Conservation (phyloP, 306 rosid genomes). For the Canavalia gladiata region DNA sequence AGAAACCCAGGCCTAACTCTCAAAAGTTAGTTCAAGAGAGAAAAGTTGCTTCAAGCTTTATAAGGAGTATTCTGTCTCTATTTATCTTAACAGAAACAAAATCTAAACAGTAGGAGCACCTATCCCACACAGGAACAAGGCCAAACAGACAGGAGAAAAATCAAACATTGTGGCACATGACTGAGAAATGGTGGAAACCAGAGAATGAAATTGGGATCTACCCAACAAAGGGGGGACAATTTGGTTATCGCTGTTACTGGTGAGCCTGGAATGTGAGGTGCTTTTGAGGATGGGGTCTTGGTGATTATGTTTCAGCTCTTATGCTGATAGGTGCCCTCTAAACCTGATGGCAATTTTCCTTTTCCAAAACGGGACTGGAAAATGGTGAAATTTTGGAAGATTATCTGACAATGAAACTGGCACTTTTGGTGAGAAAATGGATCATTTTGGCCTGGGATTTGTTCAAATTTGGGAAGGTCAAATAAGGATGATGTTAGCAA, state of each 20-base stretch:
- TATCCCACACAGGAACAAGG: neutral
- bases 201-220: neutral
- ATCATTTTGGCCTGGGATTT: neutral
- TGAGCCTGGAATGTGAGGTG: neutral
- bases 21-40: too few relatives aligned
- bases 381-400: neutral
- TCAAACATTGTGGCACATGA: neutral
- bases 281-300: neutral
- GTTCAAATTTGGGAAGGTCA: neutral
- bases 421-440: neutral
- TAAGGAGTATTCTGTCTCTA: too few relatives aligned
- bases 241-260: neutral
- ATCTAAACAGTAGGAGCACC: neutral
- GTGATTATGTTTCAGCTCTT: constrained; percentile 4
- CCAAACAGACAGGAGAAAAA: constrained; percentile 14
- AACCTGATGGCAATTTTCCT: neutral
- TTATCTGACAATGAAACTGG: neutral
- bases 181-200: neutral
- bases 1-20: too few relatives aligned
- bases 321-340: neutral
- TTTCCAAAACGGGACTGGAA: neutral
- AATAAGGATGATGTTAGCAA: neutral
- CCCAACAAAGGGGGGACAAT: neutral
- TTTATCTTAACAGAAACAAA: too few relatives aligned
- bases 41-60: too few relatives aligned